Evolutionary conservation across 257 asterid species (phyloP), one percentile per base, ranked within the genome.

Genomic region (Capsicum baccatum): DNA sequence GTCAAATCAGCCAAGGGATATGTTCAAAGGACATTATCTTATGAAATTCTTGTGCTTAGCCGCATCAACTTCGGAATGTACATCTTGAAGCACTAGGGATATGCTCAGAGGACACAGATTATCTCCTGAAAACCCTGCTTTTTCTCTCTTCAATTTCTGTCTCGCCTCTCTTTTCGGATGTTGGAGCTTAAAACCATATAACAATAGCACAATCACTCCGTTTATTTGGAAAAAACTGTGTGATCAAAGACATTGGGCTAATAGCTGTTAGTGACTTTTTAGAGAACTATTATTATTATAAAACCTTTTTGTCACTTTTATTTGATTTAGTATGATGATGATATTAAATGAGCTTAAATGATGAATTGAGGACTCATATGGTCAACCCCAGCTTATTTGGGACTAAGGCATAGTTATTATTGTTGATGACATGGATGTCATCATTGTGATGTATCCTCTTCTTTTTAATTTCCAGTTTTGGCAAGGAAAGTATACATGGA

Each of bases 401-500:
- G 12, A 17, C 12, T 39, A 14, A 16, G 55, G 55, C 0, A 1
- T 69, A 69, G 8, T 8, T 69, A 17, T 74, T 74, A 50, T 54
- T 78, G 15, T 78, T 78, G 64, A 68, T 37, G 47, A n/a, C 21
- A 15, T 8, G 39, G 21, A 54, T 78, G 48, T 14, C 81, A 54
- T 78, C 21, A 78, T 78, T 26, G 26, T 76, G 81, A 55, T 76
- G 44, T 76, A 76, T 54, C 64, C 80, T 89, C 81, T 81, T 48
- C 14, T 66, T 76, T 15, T 86, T 83, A 83, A 82, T 76, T 89
- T 84, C 52, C 92, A 95, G 99, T 94, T 87, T 84, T 89, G 88
- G 95, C 91, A 5, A 97, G 96, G 92, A 93, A 95, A 94, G 86
- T 84, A 85, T 91, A 94, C 87, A 84, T 94, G 92, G 94, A 91